Percentiles rank a stretch among this genome's conserved stretches.
phyloP scores from a whole-genome alignment of 2,329 filamentous ascomycete species.

The Phaeoacremonium minimum region DNA sequence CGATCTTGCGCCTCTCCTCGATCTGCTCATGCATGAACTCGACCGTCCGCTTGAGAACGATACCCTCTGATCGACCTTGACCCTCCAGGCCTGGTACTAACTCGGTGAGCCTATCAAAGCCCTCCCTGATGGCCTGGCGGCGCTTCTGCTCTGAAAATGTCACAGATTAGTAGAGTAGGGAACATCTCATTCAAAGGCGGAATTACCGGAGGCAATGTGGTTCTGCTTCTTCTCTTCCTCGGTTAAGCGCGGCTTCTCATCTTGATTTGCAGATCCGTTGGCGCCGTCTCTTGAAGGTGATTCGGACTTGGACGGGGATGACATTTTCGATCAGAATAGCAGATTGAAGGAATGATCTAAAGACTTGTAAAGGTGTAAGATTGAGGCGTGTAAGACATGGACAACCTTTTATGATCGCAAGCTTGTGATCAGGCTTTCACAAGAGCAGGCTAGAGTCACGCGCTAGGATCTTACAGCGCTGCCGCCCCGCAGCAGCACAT shows the following conservation, averaged over 20 bases:
- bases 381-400: too few relatives aligned
- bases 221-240: conserved; percentile 33
- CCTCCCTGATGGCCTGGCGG: conserved; percentile 65
- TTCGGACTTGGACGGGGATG: conserved; percentile 1
- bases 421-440: too few relatives aligned
- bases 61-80: conserved; percentile 77
- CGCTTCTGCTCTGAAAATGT: conserved; percentile 31
- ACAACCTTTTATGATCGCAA: too few relatives aligned
- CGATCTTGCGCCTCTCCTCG: conserved; percentile 50
- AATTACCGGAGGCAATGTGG: conserved; percentile 27
- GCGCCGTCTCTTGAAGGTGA: conserved; percentile 1
- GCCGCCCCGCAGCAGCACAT: too few relatives aligned
- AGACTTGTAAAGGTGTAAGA: too few relatives aligned
- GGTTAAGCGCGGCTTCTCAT: conserved; percentile 27
- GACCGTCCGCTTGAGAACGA: conserved; percentile 71
- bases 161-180: too few relatives aligned
- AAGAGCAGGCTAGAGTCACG: too few relatives aligned
- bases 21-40: conserved; percentile 61
- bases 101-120: conserved; percentile 76
- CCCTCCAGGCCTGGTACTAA: conserved; percentile 80
- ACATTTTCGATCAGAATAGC: conserved; percentile 1
- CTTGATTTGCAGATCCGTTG: too few relatives aligned
- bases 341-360: too few relatives aligned
- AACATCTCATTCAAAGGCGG: not conserved
- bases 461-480: too few relatives aligned